These are phyloP conservation scores for Rhizoctonia solani DNA, from an alignment of 1,284 basidiomycete genomes.

Conservation along the genomic window DNA sequence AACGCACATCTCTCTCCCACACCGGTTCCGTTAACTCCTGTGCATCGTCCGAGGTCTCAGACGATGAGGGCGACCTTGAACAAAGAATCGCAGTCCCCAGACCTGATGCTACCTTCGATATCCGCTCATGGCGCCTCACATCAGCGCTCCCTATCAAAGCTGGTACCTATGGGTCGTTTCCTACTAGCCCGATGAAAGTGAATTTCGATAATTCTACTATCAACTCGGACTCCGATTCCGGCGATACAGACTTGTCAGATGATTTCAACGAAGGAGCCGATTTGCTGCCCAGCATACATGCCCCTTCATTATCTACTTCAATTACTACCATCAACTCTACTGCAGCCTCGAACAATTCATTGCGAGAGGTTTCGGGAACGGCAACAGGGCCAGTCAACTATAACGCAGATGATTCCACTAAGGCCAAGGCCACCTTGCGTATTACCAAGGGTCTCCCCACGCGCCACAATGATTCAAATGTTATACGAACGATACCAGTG, in stretches of 20 bases:
- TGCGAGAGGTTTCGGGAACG: not conserved
- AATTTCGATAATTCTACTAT: not conserved
- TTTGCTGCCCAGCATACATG: not conserved
- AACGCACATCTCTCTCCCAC: conserved; percentile 1
- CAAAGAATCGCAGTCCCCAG: not conserved
- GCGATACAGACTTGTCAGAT: conserved; percentile 14
- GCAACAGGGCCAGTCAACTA: no score
- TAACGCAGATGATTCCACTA: no score
- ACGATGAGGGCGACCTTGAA: conserved; percentile 2
- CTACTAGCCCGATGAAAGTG: conserved; percentile 21
- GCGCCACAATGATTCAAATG: no score
- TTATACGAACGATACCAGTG: no score
- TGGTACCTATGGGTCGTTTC: not conserved
- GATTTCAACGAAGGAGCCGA: not conserved
- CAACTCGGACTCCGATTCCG: not conserved
- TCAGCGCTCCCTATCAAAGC: conserved; percentile 3
- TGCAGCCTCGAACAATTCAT: not conserved
- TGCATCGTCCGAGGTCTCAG: conserved; percentile 10
- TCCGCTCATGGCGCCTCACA: conserved; percentile 23
- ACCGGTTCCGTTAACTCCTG: conserved; percentile 7
- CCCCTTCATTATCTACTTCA: conserved; percentile 11
- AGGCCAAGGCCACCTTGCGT: no score
- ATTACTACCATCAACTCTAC: not conserved
- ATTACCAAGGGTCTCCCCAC: no score
- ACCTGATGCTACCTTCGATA: conserved; percentile 22